phyloP scores from a whole-genome alignment of 257 asterid genomes.

The Echites panduratus region DNA sequence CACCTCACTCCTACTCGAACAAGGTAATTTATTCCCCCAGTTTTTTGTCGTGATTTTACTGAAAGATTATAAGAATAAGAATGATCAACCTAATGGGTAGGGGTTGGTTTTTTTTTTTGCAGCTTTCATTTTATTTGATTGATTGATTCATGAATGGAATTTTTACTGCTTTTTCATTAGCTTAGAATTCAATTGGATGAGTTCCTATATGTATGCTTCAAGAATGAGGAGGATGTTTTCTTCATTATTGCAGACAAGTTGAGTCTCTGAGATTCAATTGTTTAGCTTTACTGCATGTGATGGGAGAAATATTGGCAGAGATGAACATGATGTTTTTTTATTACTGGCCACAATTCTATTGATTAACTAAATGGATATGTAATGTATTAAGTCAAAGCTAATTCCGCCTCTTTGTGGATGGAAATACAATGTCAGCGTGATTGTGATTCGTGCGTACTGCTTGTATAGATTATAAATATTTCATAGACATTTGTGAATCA shows the following conservation, averaged over 20 bases:
- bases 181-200: background rate
- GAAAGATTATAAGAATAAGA: background rate
- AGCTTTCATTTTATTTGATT: background rate
- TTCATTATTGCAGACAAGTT: background rate
- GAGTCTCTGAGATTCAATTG: background rate
- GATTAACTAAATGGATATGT: background rate
- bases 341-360: background rate
- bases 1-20: constrained; percentile 97
- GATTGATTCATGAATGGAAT: background rate
- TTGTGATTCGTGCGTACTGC: background rate
- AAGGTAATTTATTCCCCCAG: constrained; percentile 33
- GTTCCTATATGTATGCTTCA: background rate
- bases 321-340: background rate
- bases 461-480: background rate
- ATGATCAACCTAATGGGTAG: background rate
- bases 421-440: background rate
- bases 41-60: background rate
- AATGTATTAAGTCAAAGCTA: background rate
- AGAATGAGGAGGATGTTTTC: background rate
- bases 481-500: background rate
- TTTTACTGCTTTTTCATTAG: background rate
- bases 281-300: background rate
- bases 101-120: background rate
- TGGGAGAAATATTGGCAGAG: background rate
- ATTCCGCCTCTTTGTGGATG: background rate